phyloP scores from a whole-genome alignment of 257 asterid species.

The Plectranthus barbatus region DNA sequence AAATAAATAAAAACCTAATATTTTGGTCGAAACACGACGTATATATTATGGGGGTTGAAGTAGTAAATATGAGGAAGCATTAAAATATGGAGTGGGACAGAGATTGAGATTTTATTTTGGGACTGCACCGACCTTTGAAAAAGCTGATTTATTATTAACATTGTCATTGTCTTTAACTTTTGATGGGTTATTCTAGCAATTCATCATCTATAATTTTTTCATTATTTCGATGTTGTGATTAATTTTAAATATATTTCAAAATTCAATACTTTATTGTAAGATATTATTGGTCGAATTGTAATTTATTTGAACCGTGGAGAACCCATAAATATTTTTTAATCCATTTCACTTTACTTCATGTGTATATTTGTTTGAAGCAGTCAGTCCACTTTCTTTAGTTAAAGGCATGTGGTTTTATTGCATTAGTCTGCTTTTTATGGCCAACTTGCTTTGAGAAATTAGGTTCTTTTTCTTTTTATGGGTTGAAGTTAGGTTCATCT shows the following conservation, averaged over 20 bases:
- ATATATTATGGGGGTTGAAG: not conserved
- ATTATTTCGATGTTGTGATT: no score
- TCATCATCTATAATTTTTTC: not conserved
- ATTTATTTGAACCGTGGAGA: not conserved
- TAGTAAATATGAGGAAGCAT: not conserved
- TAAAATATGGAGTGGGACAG: constrained; percentile 1
- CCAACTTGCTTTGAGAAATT: constrained; percentile 4
- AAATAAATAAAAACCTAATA: no score
- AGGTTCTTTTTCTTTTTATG: not conserved
- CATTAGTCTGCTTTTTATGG: not conserved
- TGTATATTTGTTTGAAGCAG: not conserved
- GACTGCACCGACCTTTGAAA: constrained; percentile 27
- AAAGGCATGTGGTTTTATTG: not conserved
- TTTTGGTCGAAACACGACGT: not conserved
- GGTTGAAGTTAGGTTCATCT: constrained; percentile 2
- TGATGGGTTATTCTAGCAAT: not conserved
- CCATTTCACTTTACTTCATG: not conserved
- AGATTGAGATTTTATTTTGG: constrained; percentile 19
- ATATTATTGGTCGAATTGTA: no score
- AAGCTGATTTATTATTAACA: constrained; percentile 10
- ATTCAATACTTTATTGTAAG: no score
- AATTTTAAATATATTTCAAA: no score
- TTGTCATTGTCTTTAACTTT: constrained; percentile 11
- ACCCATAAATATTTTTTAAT: not conserved
- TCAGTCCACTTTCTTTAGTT: constrained; percentile 5